phyloP scores from a whole-genome alignment of 1,284 basidiomycete species.

The Ganoderma lucidum region DNA sequence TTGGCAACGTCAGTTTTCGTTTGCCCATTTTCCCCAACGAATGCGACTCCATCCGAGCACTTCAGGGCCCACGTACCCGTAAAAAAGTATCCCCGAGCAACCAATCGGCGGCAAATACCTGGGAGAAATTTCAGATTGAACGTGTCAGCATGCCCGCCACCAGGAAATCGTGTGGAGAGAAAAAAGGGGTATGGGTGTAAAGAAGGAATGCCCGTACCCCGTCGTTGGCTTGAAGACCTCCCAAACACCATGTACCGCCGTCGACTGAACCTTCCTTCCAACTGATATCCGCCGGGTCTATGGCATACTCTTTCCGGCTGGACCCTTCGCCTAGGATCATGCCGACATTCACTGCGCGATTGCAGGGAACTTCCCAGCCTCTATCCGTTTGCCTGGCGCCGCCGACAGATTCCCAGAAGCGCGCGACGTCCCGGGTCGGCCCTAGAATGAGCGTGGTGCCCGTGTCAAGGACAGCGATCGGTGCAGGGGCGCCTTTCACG shows the following conservation, averaged over 20 bases:
- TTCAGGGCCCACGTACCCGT: constrained; percentile 47
- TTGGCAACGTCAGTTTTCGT: constrained; percentile 12
- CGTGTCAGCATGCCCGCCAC: constrained; percentile 15
- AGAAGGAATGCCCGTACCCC: constrained; percentile 42
- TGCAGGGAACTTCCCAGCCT: constrained; percentile 62
- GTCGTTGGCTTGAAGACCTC: constrained; percentile 65
- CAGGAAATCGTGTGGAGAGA: not conserved
- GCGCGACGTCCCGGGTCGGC: constrained; percentile 56
- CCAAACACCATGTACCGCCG: constrained; percentile 59
- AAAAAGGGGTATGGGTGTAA: not conserved
- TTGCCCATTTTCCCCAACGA: constrained; percentile 1
- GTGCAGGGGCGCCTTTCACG: constrained; percentile 49
- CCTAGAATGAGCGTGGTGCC: constrained; percentile 67
- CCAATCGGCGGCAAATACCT: constrained; percentile 72
- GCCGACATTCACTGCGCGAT: constrained; percentile 53
- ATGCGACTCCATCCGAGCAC: constrained; percentile 5
- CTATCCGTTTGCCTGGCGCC: constrained; percentile 49
- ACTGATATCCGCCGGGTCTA: constrained; percentile 62
- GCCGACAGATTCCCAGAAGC: constrained; percentile 58
- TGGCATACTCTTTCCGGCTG: constrained; percentile 47
- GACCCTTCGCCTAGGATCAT: constrained; percentile 55
- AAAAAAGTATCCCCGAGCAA: constrained; percentile 65
- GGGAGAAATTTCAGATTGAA: constrained; percentile 8
- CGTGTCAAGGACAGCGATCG: constrained; percentile 64
- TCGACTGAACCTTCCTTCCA: constrained; percentile 52